Conservation (phyloP, 2,329 filamentous ascomycete genomes). For the Curvularia verruculosa region DNA sequence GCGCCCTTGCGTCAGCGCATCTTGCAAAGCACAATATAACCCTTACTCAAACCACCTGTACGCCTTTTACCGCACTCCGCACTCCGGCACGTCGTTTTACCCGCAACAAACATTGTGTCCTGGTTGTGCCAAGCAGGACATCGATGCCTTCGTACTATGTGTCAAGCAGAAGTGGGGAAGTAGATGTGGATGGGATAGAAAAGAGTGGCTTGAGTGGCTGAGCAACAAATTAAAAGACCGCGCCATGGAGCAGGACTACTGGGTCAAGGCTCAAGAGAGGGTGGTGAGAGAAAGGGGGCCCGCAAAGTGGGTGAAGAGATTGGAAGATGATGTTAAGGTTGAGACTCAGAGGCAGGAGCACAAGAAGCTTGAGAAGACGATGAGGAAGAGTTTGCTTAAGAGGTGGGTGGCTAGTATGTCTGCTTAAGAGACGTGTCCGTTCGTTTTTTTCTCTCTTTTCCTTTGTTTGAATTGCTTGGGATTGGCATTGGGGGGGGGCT, state of each 20-base stretch:
- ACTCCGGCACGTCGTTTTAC: slow-evolving; percentile 20
- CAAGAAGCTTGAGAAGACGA: slow-evolving; percentile 10
- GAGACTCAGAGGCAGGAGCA: slow-evolving; percentile 14
- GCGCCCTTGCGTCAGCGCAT: slow-evolving; percentile 33
- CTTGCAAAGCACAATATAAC: slow-evolving; percentile 32
- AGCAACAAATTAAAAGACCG: slow-evolving; percentile 25
- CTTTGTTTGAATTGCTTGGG: not conserved
- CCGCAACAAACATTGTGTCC: slow-evolving; percentile 37
- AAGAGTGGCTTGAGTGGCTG: slow-evolving; percentile 38
- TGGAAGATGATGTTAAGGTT: slow-evolving; percentile 5
- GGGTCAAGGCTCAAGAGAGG: slow-evolving; percentile 39
- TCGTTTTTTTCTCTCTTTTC: not conserved
- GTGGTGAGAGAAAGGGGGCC: slow-evolving; percentile 29
- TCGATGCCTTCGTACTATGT: slow-evolving; percentile 27
- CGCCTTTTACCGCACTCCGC: slow-evolving; percentile 30
- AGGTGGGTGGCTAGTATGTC: slow-evolving; percentile 26
- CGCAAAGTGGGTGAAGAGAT: slow-evolving; percentile 5
- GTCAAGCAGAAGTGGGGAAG: slow-evolving; percentile 31
- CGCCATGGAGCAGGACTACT: slow-evolving; percentile 33
- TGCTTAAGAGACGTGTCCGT: not conserved
- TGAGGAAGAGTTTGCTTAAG: slow-evolving; percentile 23
- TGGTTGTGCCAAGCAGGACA: slow-evolving; percentile 31
- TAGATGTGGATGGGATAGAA: slow-evolving; percentile 28
- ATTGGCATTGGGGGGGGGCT: not conserved
- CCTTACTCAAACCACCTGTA: slow-evolving; percentile 33